These are phyloP conservation scores for Cryptococcus hybrid DNA, from an alignment of 1,284 basidiomycete genomes.

Conservation along the genomic window DNA sequence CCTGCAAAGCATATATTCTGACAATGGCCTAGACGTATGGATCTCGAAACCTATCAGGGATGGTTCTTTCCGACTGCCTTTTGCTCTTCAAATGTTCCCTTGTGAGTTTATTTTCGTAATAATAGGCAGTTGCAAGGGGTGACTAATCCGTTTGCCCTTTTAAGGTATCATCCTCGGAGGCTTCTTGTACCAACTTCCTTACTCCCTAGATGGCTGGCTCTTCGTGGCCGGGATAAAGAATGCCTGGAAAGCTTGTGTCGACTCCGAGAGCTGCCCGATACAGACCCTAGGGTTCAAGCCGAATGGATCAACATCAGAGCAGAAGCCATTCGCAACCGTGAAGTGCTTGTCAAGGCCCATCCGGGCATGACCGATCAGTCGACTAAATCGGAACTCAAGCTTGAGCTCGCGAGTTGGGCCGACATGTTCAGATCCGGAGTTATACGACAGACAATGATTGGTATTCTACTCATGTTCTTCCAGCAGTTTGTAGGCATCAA, in stretches of 20 bases:
- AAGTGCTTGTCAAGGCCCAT: conserved; percentile 15
- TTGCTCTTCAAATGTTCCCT: conserved; percentile 36
- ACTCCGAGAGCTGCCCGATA: conserved; percentile 34
- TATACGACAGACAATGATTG: conserved; percentile 21
- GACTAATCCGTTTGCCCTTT: too few relatives aligned
- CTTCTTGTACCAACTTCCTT: conserved; percentile 52
- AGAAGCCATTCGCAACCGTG: conserved; percentile 27
- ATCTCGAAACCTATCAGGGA: conserved; percentile 15
- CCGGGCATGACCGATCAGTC: conserved; percentile 12
- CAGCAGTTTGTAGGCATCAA: conserved; percentile 36
- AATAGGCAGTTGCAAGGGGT: too few relatives aligned
- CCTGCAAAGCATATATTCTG: background rate
- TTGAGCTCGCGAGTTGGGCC: conserved; percentile 19
- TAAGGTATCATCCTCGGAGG: conserved; percentile 25
- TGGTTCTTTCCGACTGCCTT: conserved; percentile 34
- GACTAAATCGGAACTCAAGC: conserved; percentile 15
- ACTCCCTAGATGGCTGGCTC: conserved; percentile 62
- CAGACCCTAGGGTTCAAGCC: conserved; percentile 35
- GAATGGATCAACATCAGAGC: conserved; percentile 44
- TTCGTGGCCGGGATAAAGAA: conserved; percentile 40
- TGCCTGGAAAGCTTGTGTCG: conserved; percentile 25
- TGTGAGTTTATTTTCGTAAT: background rate
- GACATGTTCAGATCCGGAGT: conserved; percentile 25
- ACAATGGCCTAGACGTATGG: conserved; percentile 15
- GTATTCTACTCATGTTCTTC: conserved; percentile 27